Conservation (phyloP, 1,284 basidiomycete species). For the Leccinum fallax region DNA sequence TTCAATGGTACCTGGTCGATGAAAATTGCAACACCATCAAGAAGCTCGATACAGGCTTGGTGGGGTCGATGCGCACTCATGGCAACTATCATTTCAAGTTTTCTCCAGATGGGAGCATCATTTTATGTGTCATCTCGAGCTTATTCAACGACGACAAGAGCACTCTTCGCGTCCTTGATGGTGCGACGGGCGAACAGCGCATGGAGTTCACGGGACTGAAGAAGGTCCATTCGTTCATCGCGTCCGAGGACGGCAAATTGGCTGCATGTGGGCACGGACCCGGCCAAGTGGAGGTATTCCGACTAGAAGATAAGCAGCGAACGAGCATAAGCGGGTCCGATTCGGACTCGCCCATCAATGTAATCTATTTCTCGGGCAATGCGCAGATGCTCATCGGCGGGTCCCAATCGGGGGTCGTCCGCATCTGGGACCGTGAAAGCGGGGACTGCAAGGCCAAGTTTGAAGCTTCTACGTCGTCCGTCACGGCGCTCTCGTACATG, state of each 20-base stretch:
- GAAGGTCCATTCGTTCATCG: conserved; percentile 3
- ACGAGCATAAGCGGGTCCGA: not conserved
- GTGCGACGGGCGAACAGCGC: conserved; percentile 12
- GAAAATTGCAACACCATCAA: conserved; percentile 11
- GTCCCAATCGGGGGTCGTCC: conserved; percentile 15
- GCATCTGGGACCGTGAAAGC: conserved; percentile 19
- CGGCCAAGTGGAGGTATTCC: conserved; percentile 16
- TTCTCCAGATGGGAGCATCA: conserved; percentile 16
- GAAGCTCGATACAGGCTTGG: conserved; percentile 13
- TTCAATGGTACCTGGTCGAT: conserved; percentile 15
- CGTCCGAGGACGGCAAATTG: conserved; percentile 15
- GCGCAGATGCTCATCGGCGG: conserved; percentile 18
- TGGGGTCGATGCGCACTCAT: not conserved
- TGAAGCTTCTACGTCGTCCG: conserved; percentile 4
- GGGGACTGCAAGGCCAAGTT: conserved; percentile 20
- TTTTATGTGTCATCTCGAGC: conserved; percentile 4
- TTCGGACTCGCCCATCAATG: not conserved
- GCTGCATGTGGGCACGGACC: conserved; percentile 16
- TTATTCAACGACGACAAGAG: conserved; percentile 12
- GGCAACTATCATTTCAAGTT: conserved; percentile 11
- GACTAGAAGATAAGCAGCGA: not conserved
- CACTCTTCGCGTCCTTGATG: conserved; percentile 16
- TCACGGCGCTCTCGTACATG: conserved; percentile 19
- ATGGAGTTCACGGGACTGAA: conserved; percentile 17
- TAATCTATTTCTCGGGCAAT: conserved; percentile 15